Conservation (phyloP, 2,329 filamentous ascomycete genomes). For the Stachybotrys chartarum region DNA sequence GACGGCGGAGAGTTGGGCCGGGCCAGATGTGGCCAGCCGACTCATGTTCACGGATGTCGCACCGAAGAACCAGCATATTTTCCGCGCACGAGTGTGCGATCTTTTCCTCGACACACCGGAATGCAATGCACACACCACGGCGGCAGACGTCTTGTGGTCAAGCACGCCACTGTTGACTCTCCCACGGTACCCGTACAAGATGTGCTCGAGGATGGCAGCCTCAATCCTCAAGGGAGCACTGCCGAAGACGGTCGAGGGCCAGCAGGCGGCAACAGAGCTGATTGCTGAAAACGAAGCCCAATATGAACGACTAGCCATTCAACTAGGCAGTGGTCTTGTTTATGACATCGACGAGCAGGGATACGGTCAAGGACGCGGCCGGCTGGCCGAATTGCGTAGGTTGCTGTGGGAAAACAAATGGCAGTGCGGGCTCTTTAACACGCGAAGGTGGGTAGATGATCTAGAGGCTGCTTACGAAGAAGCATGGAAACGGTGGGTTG, state of each 20-base stretch:
- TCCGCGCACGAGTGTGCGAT: constrained; percentile 84
- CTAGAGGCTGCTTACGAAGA: constrained; percentile 82
- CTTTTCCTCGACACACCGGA: constrained; percentile 95
- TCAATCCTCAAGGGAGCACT: constrained; percentile 88
- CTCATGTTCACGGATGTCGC: constrained; percentile 96
- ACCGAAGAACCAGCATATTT: constrained; percentile 89
- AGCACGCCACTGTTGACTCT: constrained; percentile 88
- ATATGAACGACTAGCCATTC: constrained; percentile 73
- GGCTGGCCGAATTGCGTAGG: constrained; percentile 71
- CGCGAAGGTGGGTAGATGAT: constrained; percentile 81
- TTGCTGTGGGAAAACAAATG: constrained; percentile 79
- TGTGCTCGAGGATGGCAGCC: constrained; percentile 97
- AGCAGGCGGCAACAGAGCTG: constrained; percentile 62
- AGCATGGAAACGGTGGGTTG: constrained; percentile 84
- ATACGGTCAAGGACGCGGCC: constrained; percentile 53
- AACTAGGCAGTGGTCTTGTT: constrained; percentile 54
- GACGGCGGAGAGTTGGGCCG: constrained; percentile 79
- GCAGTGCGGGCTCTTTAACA: constrained; percentile 86
- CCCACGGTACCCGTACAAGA: constrained; percentile 91
- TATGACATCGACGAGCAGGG: constrained; percentile 43
- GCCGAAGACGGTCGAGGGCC: constrained; percentile 63
- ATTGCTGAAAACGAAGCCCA: constrained; percentile 72
- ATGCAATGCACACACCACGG: constrained; percentile 96
- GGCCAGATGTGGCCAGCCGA: constrained; percentile 73
- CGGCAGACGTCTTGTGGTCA: constrained; percentile 93